Conservation (phyloP, 495 filamentous ascomycete species). For the Hypomontagnella submonticulosa region DNA sequence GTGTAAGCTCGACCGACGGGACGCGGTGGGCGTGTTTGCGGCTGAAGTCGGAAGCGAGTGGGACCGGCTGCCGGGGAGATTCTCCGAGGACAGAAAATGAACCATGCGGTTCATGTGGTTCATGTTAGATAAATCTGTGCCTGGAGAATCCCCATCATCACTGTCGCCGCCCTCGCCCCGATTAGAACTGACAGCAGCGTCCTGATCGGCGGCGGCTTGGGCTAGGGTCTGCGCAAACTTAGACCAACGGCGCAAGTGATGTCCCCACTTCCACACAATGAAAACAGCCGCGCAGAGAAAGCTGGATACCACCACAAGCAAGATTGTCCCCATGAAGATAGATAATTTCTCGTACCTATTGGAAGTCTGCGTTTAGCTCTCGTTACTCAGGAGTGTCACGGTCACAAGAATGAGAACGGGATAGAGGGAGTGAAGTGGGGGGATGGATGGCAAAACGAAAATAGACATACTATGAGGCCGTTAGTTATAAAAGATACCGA, state of each 20-base stretch:
- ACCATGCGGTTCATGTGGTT: constrained; percentile 13
- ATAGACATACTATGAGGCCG: constrained; percentile 26
- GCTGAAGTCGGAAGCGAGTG: constrained; percentile 1
- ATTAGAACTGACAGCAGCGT: too few species aligned
- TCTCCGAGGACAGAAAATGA: constrained; percentile 17
- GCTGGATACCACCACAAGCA: constrained; percentile 67
- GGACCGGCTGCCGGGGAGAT: constrained; percentile 21
- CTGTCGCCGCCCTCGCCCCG: too few species aligned
- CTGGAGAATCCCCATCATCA: too few species aligned
- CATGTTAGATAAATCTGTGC: too few species aligned
- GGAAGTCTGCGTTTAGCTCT: not conserved
- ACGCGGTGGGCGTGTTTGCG: not conserved
- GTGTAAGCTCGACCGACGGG: constrained; percentile 10
- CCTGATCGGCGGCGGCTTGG: constrained; percentile 11
- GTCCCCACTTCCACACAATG: constrained; percentile 72
- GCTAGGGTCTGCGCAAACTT: constrained; percentile 65
- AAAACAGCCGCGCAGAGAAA: constrained; percentile 10
- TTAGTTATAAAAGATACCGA: not conserved
- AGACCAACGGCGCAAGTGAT: constrained; percentile 63
- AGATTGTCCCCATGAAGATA: constrained; percentile 65
- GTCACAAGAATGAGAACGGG: constrained; percentile 44
- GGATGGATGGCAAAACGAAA: constrained; percentile 30
- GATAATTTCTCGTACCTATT: constrained; percentile 56
- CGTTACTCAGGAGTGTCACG: not conserved
- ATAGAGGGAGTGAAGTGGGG: constrained; percentile 60